Base-by-base conservation (phyloP, 1,284 basidiomycete genomes). In the Austroboletus novae-zelandiae region DNA sequence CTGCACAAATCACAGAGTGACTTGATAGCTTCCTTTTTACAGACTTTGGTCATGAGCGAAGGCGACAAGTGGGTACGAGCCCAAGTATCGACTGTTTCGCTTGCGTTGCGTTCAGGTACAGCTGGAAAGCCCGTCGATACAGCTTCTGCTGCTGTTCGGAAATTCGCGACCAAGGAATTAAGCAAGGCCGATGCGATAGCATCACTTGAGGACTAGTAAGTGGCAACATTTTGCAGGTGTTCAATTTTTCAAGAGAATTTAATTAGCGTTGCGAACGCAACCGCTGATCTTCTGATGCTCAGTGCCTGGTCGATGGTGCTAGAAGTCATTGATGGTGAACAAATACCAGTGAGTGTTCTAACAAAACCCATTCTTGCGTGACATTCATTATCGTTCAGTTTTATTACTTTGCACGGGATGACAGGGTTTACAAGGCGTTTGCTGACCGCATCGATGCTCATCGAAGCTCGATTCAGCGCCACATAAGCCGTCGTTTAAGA, bases 31-130 rank as follows among this genome's bases (percentile, higher is more conserved):
- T 90, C 88, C 2, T 92, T 91, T 65, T 69, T 92, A 60, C 89
- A 92, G 68, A 89, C 86, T 8, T 72, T 91, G 34, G 79, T 92
- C 51, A 92, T 92, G 89, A 89, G 86, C 54, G 89, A 92, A 71
- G 89, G 89, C 17, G 89, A 91, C 57, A 80, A 80, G 59, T 92
- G 90, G 90, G 78, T 92, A 36, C 70, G 70, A 45, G 72, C 76
- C 0, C 81, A 88, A 57, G 77, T 80, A 11, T 74, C 75, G 6
- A 78, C 77, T 52, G 73, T 89, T 43, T 75, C 78, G 0, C 73
- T 80, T 43, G 84, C 86, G 8, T 65, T 91, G 47, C 77, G 78
- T 40, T 73, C 78, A 6, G 84, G 85, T 2, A 77, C 77, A 13
- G 74, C 74, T 49, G 86, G 84, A 5, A 77, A 81, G 61, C 89